Evolutionary conservation across 805 yeast species (phyloP), one percentile per base, ranked within the genome.

Genomic region (Hanseniaspora jakobsenii): DNA sequence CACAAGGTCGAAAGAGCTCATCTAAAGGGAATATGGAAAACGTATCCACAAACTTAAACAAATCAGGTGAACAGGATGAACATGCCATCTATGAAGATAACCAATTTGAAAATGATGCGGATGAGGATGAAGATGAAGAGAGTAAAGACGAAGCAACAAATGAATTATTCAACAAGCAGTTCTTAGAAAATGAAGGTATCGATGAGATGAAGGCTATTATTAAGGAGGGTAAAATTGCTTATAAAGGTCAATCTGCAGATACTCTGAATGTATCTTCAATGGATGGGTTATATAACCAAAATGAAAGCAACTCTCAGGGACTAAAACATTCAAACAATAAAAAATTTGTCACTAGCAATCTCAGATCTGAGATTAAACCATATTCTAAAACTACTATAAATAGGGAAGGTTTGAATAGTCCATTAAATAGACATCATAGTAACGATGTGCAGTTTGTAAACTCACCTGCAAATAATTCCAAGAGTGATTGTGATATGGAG

Each of bases 101-200:
- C n/a, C n/a, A 27, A 10, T 23, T 55, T 21, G 46, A 52, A 5
- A 18, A 52, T 14, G 54, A 52, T 10, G 58, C 53, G 22, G 48
- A 43, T 12, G 43, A 41, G 4, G 41, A 30, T 49, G 50, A 21
- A 6, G 52, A 42, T 12, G 35, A 22, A 4, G 38, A 47, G 19
- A 22, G 40, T 3, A 19, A 46, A 21, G 50, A 47, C 12, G 47
- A 49, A 10, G 47, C 41, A 13, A 49, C 49, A 2, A 62, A 59
- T 32, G 53, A 52, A 32, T 58, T 57, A 8, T 64, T 66, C 45
- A 52, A 58, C 29, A 52, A 55, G 17, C 56, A 59, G 16, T 46
- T 63, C 38, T 49, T 59, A 19, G 67, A 66, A 38, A 57, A 61
- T 36, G 67, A 64, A 44, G 68, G 69, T 2, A 39, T 62, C 3